phyloP scores from a whole-genome alignment of 495 filamentous ascomycete species.

The Talaromyces trachyspermus region DNA sequence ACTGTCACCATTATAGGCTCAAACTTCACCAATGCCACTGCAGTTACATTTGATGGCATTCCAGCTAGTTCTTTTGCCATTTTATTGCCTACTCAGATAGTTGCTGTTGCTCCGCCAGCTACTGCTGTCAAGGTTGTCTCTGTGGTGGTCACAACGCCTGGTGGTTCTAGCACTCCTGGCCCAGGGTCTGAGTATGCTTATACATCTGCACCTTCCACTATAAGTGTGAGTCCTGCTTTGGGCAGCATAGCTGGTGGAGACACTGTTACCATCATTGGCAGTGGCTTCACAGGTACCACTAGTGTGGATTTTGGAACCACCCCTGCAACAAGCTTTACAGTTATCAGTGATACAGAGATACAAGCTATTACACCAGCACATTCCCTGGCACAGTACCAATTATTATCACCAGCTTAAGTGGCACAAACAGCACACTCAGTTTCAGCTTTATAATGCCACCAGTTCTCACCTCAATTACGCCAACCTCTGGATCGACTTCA shows the following conservation, averaged over 20 bases:
- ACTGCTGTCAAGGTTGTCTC: neutral
- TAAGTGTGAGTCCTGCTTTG: neutral
- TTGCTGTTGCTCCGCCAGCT: neutral
- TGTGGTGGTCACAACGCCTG: neutral
- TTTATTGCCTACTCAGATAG: neutral
- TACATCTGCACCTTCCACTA: neutral
- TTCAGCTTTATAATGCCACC: neutral
- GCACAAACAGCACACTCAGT: neutral
- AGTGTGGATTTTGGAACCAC: neutral
- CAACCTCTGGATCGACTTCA: neutral
- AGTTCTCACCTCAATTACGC: neutral
- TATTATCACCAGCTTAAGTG: neutral
- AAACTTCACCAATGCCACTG: neutral
- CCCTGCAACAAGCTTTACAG: neutral
- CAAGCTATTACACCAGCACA: neutral
- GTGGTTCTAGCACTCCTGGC: neutral
- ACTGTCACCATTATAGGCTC: neutral
- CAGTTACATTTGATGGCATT: neutral
- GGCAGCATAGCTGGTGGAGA: neutral
- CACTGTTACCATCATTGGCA: neutral
- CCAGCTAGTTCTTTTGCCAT: neutral
- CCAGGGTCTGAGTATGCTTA: neutral
- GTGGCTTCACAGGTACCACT: neutral
- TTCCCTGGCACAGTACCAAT: neutral
- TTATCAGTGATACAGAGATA: neutral